Evolutionary conservation across 768 basidiomycete genomes (phyloP).

Genomic region (Amanita muscaria): DNA sequence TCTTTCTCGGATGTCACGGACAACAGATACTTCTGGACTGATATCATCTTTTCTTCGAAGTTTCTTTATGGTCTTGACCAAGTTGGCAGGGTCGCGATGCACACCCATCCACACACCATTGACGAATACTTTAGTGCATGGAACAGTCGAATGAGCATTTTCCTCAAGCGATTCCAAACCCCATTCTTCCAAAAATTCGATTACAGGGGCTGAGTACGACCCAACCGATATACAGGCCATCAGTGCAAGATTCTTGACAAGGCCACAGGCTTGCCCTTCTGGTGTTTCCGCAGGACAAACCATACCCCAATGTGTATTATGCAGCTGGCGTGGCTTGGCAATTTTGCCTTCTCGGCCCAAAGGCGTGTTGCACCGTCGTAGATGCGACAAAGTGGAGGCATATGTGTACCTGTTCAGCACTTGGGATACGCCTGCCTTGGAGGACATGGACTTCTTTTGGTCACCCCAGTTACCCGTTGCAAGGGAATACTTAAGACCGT

Average conservation of each 20-base stretch:
- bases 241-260: conserved; percentile 96
- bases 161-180: conserved; percentile 93
- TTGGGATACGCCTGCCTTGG: conserved; percentile 97
- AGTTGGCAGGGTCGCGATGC: conserved; percentile 86
- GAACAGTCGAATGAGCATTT: conserved; percentile 75
- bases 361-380: conserved; percentile 97
- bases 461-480: conserved; percentile 99
- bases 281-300: conserved; percentile 99
- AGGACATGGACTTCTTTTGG: conserved; percentile 96
- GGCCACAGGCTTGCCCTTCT: conserved; percentile 98
- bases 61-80: conserved; percentile 90
- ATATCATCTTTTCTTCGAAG: conserved; percentile 92
- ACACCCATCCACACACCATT: conserved; percentile 99
- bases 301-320: conserved; percentile 99
- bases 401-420: conserved; percentile 98
- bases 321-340: conserved; percentile 96
- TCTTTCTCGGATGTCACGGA: conserved; percentile 93
- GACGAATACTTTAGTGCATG: conserved; percentile 94
- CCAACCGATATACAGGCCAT: conserved; percentile 99
- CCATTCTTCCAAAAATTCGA: conserved; percentile 99
- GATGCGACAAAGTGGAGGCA: conserved; percentile 94
- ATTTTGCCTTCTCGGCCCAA: conserved; percentile 98
- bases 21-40: conserved; percentile 92
- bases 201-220: conserved; percentile 89
- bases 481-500: conserved; percentile 95